Evolutionary conservation across 192 early-diverging fungal species (phyloP).

Genomic region (Spizellomyces sp.): DNA sequence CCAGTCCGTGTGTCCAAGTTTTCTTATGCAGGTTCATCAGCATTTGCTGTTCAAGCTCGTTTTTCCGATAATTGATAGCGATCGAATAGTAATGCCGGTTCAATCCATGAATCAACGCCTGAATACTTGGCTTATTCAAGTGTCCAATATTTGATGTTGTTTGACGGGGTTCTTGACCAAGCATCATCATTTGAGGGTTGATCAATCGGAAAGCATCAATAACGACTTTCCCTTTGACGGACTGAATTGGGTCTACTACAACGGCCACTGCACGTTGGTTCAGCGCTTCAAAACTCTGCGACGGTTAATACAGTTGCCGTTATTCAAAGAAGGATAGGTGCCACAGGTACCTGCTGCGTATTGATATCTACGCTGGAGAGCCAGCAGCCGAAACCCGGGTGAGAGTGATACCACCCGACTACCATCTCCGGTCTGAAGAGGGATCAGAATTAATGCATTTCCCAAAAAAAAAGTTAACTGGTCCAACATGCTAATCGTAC

Average conservation of each 20-base stretch:
- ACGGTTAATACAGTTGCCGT: not conserved
- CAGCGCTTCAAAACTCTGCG: conserved; percentile 87
- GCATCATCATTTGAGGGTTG: conserved; percentile 80
- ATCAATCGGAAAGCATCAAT: conserved; percentile 99
- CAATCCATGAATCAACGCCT: conserved; percentile 94
- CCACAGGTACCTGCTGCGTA: conserved; percentile 85
- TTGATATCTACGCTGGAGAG: conserved; percentile 98
- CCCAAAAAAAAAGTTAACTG: conserved; percentile 5
- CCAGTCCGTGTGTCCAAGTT: conserved; percentile 97
- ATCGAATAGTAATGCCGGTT: conserved; percentile 99
- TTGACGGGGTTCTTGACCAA: conserved; percentile 93
- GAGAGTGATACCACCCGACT: conserved; percentile 99
- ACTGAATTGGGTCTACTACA: conserved; percentile 99
- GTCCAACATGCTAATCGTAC: conserved; percentile 33
- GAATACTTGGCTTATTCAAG: conserved; percentile 94
- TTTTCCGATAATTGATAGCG: conserved; percentile 99
- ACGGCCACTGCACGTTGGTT: conserved; percentile 96
- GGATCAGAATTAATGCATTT: conserved; percentile 1
- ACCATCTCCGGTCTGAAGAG: conserved; percentile 89
- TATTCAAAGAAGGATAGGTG: not conserved
- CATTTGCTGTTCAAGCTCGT: conserved; percentile 99
- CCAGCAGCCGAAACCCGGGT: conserved; percentile 99
- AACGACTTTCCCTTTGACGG: conserved; percentile 99
- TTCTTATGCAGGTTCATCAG: conserved; percentile 98
- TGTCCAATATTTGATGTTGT: conserved; percentile 99